Conservation (phyloP, 805 yeast species). For the Dipodascopsis tothii region DNA sequence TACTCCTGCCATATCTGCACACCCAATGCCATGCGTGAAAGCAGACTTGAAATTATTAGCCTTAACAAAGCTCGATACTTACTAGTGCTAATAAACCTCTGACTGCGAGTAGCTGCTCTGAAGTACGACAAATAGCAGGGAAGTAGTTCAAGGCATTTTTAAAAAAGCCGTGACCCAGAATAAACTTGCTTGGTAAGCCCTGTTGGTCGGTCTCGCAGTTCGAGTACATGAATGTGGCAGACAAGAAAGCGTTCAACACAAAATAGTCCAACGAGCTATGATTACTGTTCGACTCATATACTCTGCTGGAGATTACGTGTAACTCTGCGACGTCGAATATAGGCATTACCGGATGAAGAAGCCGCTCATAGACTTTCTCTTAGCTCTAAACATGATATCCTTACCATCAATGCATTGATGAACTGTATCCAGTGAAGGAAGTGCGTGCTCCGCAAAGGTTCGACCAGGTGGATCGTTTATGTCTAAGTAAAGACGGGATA, state of each 20-base stretch:
- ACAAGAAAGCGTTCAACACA: not conserved
- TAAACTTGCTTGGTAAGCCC: too few species aligned
- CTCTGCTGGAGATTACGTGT: not conserved
- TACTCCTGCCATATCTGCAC: not conserved
- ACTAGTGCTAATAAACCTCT: not conserved
- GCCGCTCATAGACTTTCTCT: too few species aligned
- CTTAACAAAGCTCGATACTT: not conserved
- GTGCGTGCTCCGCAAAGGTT: too few species aligned
- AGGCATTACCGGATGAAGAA: too few species aligned
- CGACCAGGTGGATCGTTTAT: too few species aligned
- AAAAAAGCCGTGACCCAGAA: not conserved
- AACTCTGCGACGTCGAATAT: not conserved
- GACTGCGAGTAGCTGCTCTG: not conserved
- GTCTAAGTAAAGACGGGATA: too few species aligned
- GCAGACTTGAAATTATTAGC: not conserved
- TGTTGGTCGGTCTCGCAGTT: not conserved
- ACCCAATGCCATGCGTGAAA: not conserved
- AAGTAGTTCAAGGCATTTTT: not conserved
- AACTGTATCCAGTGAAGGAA: too few species aligned
- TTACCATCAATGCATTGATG: too few species aligned
- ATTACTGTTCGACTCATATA: not conserved
- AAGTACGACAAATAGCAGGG: not conserved
- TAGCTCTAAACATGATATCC: too few species aligned
- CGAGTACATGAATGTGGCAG: not conserved
- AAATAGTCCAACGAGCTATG: not conserved